phyloP scores from a whole-genome alignment of 257 asterid species.

The Nicotiana knightiana region DNA sequence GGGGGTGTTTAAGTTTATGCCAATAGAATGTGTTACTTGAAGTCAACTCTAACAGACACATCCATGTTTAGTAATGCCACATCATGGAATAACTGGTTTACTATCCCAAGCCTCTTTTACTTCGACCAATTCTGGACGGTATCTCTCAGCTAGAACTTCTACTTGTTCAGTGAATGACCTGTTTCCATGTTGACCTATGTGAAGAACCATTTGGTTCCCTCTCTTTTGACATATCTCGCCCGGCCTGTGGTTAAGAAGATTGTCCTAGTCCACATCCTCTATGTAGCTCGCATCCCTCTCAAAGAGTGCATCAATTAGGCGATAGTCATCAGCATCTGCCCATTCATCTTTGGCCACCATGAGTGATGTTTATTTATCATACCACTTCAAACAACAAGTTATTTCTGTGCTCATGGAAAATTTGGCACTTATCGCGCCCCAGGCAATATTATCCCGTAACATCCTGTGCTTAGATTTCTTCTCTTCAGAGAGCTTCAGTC shows the following conservation, averaged over 20 bases:
- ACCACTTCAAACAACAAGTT: constrained; percentile 3
- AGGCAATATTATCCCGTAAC: constrained; percentile 4
- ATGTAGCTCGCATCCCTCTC: constrained; percentile 9
- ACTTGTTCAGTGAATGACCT: constrained; percentile 2
- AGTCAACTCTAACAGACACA: neutral
- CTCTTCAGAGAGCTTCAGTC: constrained; percentile 7
- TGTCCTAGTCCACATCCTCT: constrained; percentile 5
- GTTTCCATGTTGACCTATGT: constrained; percentile 7
- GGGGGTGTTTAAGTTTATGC: no score
- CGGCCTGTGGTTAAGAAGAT: constrained; percentile 3
- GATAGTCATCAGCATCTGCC: constrained; percentile 1
- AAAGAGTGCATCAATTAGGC: constrained; percentile 3
- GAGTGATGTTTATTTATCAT: neutral
- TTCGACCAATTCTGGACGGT: neutral
- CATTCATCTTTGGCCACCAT: constrained; percentile 5
- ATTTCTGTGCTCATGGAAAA: neutral
- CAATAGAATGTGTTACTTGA: neutral
- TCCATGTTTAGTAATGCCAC: neutral
- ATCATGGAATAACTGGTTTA: constrained; percentile 4
- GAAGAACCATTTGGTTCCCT: constrained; percentile 11
- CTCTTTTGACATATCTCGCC: constrained; percentile 10
- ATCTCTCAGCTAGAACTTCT: constrained; percentile 10
- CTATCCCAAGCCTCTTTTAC: constrained; percentile 9
- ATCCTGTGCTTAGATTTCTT: constrained; percentile 2
- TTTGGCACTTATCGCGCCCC: neutral